A percentile compares a stretch with the other conserved stretches of the same genome.
These are phyloP conservation scores for Xylariales sp. DNA, from an alignment of 2,329 filamentous ascomycete species.

Conservation along the genomic window DNA sequence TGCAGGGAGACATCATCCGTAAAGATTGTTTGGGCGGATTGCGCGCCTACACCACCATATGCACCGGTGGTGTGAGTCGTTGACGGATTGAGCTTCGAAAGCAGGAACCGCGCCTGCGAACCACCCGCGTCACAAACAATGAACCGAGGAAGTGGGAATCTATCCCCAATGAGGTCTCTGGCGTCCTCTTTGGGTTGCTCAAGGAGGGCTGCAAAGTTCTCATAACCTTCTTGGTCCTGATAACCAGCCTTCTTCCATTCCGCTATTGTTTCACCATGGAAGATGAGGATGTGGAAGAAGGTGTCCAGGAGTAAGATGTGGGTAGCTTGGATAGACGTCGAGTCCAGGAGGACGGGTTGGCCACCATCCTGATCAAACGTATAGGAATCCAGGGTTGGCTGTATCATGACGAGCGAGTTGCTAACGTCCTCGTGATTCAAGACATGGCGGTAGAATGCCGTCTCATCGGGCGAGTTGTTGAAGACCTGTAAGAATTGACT, in stretches of 20 bases:
- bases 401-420: conserved; percentile 98
- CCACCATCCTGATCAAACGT: conserved; percentile 93
- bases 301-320: conserved; percentile 94
- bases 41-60: conserved; percentile 79
- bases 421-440: conserved; percentile 95
- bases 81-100: conserved; percentile 95
- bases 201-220: conserved; percentile 84
- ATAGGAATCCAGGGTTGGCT: conserved; percentile 95
- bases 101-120: conserved; percentile 91
- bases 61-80: conserved; percentile 93
- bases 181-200: conserved; percentile 97
- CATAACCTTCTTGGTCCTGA: conserved; percentile 96
- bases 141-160: conserved; percentile 96
- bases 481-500: conserved; percentile 98
- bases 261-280: conserved; percentile 96
- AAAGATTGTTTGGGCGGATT: conserved; percentile 96
- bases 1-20: conserved; percentile 97
- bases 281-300: conserved; percentile 99
- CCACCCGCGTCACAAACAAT: conserved; percentile 98
- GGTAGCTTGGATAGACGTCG: conserved; percentile 89
- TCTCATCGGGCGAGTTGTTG: conserved; percentile 99
- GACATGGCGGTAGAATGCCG: conserved; percentile 96
- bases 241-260: conserved; percentile 98
- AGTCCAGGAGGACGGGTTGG: conserved; percentile 90
- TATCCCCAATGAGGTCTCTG: conserved; percentile 91